Evolutionary conservation across 225 moss, liverwort and hornwort genomes (phyloP), one percentile per base, ranked within the genome.

Genomic region (Polytrichum formosum): DNA sequence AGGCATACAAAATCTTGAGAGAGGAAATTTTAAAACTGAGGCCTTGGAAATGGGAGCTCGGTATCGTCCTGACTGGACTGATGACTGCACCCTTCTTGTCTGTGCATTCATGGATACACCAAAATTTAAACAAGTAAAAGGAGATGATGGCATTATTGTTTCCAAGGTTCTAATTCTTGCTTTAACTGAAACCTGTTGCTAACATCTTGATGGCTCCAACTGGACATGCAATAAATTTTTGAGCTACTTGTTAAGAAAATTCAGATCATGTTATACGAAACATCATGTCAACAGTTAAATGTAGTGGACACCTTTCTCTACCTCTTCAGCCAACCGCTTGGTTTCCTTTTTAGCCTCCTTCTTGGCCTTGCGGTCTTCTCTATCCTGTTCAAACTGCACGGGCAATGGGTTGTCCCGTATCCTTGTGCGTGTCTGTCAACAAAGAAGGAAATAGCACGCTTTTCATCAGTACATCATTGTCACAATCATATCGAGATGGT

Each of bases 31-130:
- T 54, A 83, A 91, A 54, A 80, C 82, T 64, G 82, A 89, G 88
- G 92, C 78, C 66, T 61, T 95, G 74, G 82, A 86, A 67, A 91
- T 95, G 91, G 93, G 95, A 74, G 93, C 91, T 61, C 76, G 81
- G 29, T 95, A 91, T 82, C 78, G 85, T 37, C 87, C 88, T 13
- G 83, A 88, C 71, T 93, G 93, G 95, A 80, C 86, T 71, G 72
- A 73, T 75, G 93, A 95, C 75, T 95, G 86, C 81, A 93, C 95
- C 64, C 82, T 95, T 28, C 93, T 95, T 33, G 76, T 93, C 63
- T 90, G 90, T 81, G 90, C 92, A 58, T 88, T 88, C 55, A 63
- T 76, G 73, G 81, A 90, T 66, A 95, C 95, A 31, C 93, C 95
- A 37, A 88, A 91, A 69, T 91, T 95, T 67, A 90, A 82, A 55